A percentile compares a stretch with the other conserved stretches of the same genome.
Conservation (phyloP, 768 basidiomycete genomes). For the Amanita exitialis region DNA sequence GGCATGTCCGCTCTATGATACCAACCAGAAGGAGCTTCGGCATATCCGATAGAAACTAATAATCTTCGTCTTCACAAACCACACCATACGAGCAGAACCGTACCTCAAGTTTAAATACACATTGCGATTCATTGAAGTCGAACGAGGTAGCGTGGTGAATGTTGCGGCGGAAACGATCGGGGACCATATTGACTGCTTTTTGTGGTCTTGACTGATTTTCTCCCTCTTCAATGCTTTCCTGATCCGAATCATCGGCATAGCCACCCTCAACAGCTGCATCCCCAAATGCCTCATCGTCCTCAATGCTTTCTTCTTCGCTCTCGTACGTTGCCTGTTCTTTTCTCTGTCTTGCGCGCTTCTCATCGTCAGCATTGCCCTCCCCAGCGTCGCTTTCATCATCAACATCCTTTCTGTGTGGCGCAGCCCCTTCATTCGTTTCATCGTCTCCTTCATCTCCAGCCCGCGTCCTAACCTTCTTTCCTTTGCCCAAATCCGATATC, state of each 20-base stretch:
- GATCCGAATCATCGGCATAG: constrained; percentile 36
- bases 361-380: constrained; percentile 72
- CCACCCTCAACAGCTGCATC: constrained; percentile 58
- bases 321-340: constrained; percentile 74
- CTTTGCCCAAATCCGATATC: constrained; percentile 77
- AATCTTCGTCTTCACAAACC: background rate
- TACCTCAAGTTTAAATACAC: constrained; percentile 81
- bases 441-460: constrained; percentile 44
- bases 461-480: constrained; percentile 40
- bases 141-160: constrained; percentile 66
- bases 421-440: constrained; percentile 36
- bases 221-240: constrained; percentile 11
- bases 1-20: constrained; percentile 81
- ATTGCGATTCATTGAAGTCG: constrained; percentile 52
- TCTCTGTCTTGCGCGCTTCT: constrained; percentile 60
- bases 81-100: constrained; percentile 16
- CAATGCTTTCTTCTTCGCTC: constrained; percentile 49
- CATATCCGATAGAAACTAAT: constrained; percentile 79
- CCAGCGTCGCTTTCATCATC: constrained; percentile 65
- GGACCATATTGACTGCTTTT: constrained; percentile 28
- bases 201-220: background rate
- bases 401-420: constrained; percentile 18
- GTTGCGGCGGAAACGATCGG: constrained; percentile 43
- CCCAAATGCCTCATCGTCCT: constrained; percentile 36
- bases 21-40: constrained; percentile 93